These are phyloP conservation scores for Pichia sorboxylosa DNA, from an alignment of 1,139 yeast genomes.

Conservation along the genomic window DNA sequence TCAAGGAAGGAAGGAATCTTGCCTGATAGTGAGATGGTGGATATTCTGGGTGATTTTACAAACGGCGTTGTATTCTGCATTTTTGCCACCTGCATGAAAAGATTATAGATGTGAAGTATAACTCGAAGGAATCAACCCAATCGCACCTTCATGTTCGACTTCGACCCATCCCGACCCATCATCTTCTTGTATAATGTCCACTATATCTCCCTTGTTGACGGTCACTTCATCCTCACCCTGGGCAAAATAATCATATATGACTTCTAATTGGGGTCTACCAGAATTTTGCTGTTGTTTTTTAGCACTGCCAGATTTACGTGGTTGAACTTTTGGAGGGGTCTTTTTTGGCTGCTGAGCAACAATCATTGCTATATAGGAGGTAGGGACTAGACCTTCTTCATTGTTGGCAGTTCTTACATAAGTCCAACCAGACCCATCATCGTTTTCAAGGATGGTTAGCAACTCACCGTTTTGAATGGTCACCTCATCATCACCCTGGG, in stretches of 20 bases:
- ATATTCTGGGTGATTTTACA: conserved; percentile 48
- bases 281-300: too few species aligned
- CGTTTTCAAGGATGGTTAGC: conserved; percentile 47
- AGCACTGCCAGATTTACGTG: conserved; percentile 63
- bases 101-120: conserved; percentile 32
- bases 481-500: conserved; percentile 69
- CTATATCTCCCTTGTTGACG: conserved; percentile 61
- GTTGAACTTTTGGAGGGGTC: conserved; percentile 62
- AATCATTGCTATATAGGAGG: conserved; percentile 58
- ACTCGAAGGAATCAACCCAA: conserved; percentile 75
- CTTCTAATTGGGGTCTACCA: too few species aligned
- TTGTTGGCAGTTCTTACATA: conserved; percentile 34
- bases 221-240: conserved; percentile 76
- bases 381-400: conserved; percentile 72
- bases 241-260: conserved; percentile 68
- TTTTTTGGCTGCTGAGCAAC: conserved; percentile 26
- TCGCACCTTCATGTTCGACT: conserved; percentile 65
- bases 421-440: conserved; percentile 96
- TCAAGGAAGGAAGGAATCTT: conserved; percentile 13
- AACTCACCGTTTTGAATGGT: conserved; percentile 50
- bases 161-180: conserved; percentile 96
- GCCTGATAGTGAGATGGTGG: conserved; percentile 31
- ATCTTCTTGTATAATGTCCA: conserved; percentile 52
- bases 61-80: conserved; percentile 49
- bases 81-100: conserved; percentile 60